Conservation (phyloP, 1,284 basidiomycete species). For the Cryptococcus maquisensis region DNA sequence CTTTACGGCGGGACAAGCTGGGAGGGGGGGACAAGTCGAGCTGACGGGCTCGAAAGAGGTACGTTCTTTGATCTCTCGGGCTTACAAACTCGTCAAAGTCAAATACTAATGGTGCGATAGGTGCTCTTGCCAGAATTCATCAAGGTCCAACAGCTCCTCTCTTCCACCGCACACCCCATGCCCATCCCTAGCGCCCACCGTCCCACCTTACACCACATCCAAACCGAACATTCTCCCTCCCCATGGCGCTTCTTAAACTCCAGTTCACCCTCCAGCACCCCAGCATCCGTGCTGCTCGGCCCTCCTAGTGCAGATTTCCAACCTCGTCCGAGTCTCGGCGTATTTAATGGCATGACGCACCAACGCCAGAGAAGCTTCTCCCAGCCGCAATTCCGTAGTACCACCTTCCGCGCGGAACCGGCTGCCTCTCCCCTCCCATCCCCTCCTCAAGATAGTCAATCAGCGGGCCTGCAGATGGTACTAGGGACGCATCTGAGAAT, state of each 20-base stretch:
- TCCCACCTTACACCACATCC: background rate
- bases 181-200: background rate
- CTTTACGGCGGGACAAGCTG: constrained; percentile 28
- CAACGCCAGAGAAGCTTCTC: too few relatives aligned
- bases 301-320: background rate
- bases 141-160: constrained; percentile 2
- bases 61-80: background rate
- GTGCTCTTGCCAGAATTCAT: constrained; percentile 8
- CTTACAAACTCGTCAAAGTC: too few relatives aligned
- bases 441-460: too few relatives aligned
- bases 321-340: background rate
- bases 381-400: too few relatives aligned
- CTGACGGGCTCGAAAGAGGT: constrained; percentile 28
- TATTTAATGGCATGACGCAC: background rate
- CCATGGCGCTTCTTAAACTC: background rate
- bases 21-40: constrained; percentile 24
- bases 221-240: too few relatives aligned
- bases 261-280: background rate
- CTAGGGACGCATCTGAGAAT: too few relatives aligned
- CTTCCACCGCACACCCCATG: background rate
- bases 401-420: too few relatives aligned
- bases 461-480: too few relatives aligned
- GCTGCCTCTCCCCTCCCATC: too few relatives aligned
- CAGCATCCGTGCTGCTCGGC: background rate
- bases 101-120: background rate